These are phyloP conservation scores for Alnus rubra DNA, from an alignment of 306 rosid genomes.

Conservation along the genomic window DNA sequence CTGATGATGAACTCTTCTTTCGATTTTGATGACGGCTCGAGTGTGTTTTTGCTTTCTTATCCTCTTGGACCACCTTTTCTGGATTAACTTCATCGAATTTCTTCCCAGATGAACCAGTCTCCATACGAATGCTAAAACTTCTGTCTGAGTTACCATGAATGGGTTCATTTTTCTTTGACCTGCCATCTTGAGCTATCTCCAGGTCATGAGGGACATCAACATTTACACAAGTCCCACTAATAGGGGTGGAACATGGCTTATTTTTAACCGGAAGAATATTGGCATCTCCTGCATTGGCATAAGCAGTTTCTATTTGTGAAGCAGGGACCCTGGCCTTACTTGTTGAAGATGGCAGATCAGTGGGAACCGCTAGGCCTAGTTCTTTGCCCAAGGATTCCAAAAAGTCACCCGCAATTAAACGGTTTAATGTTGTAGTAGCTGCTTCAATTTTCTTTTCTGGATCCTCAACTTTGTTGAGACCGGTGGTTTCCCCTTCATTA, in stretches of 20 bases:
- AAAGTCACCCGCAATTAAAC: slow-evolving; percentile 94
- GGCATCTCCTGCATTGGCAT: slow-evolving; percentile 35
- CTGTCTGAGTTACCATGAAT: slow-evolving; percentile 40
- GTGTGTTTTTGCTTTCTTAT: slow-evolving; percentile 43
- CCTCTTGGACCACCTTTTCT: slow-evolving; percentile 33
- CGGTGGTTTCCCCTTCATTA: slow-evolving; percentile 58
- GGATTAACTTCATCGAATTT: slow-evolving; percentile 33
- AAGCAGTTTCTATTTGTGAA: slow-evolving; percentile 43
- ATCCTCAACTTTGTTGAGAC: slow-evolving; percentile 50
- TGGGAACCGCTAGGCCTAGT: slow-evolving; percentile 91
- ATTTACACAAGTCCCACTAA: slow-evolving; percentile 25
- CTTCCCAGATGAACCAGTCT: slow-evolving; percentile 27
- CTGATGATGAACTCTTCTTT: slow-evolving; percentile 51
- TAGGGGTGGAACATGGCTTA: slow-evolving; percentile 15
- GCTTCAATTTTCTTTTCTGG: slow-evolving; percentile 85
- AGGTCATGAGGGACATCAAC: slow-evolving; percentile 29
- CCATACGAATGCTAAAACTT: slow-evolving; percentile 34
- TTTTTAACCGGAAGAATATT: slow-evolving; percentile 28
- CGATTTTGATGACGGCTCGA: slow-evolving; percentile 33
- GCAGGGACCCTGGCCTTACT: slow-evolving; percentile 42
- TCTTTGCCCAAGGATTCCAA: slow-evolving; percentile 95
- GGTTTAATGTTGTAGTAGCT: slow-evolving; percentile 77
- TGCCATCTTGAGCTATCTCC: slow-evolving; percentile 36
- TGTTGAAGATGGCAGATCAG: slow-evolving; percentile 54
- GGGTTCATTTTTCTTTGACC: slow-evolving; percentile 34